Evolutionary conservation across 345 rosid species (phyloP).

Genomic region (Moricandia moricandioides): DNA sequence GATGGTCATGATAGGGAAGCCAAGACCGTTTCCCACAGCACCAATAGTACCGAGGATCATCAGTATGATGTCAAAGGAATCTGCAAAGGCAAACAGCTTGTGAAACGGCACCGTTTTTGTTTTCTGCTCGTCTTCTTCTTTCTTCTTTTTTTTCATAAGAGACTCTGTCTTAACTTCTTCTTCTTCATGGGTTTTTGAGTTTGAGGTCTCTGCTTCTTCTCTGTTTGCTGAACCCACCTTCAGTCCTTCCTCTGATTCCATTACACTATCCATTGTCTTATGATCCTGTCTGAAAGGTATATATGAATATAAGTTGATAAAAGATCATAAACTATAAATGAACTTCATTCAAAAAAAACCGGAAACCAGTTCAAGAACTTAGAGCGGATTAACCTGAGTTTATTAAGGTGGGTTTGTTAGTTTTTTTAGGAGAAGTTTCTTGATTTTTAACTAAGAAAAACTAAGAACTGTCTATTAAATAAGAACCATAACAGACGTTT

Average conservation of each 20-base stretch:
- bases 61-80: constrained; percentile 46
- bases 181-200: constrained; percentile 9
- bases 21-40: constrained; percentile 54
- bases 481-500: no score
- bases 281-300: constrained; percentile 1
- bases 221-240: constrained; percentile 12
- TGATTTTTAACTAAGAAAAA: no score
- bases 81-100: constrained; percentile 72
- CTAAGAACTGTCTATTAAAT: no score
- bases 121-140: constrained; percentile 26
- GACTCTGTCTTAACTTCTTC: constrained; percentile 9
- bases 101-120: constrained; percentile 35
- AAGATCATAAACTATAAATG: no score
- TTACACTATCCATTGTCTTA: constrained; percentile 4
- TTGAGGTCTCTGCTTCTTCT: constrained; percentile 18
- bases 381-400: no score
- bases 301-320: no score
- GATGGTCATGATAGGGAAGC: constrained; percentile 65
- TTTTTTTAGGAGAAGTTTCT: no score
- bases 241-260: constrained; percentile 7
- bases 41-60: constrained; percentile 63
- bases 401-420: no score
- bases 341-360: no score
- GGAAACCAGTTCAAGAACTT: not conserved
- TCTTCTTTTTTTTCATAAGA: not conserved